A percentile compares a stretch with the other conserved stretches of the same genome.
phyloP scores from a whole-genome alignment of 768 basidiomycete species.

The Suillus decipiens region DNA sequence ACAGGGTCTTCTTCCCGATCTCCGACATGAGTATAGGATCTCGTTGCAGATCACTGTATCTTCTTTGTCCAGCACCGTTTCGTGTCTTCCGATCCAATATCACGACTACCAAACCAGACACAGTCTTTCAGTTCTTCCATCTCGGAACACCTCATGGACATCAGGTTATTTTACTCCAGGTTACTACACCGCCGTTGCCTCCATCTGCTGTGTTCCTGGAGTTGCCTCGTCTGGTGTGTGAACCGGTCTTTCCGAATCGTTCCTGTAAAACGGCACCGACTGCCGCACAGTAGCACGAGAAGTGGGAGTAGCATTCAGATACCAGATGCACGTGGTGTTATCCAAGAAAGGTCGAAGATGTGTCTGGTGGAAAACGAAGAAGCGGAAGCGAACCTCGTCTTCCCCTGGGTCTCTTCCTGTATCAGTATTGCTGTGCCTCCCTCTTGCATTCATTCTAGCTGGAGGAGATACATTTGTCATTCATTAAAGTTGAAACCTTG shows the following conservation, averaged over 20 bases:
- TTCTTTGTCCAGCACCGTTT: constrained; percentile 35
- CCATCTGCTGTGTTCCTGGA: constrained; percentile 62
- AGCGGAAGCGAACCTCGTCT: constrained; percentile 79
- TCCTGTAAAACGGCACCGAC: constrained; percentile 39
- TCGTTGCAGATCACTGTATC: constrained; percentile 82
- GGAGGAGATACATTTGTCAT: neutral
- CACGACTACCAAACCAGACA: constrained; percentile 25
- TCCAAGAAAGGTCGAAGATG: constrained; percentile 4
- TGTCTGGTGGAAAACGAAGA: constrained; percentile 52
- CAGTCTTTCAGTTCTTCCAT: constrained; percentile 32
- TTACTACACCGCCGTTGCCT: constrained; percentile 31
- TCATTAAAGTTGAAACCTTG: neutral
- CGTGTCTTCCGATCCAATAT: constrained; percentile 16
- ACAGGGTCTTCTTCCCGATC: constrained; percentile 55
- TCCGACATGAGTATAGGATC: constrained; percentile 76
- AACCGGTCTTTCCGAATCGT: constrained; percentile 56
- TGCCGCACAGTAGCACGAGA: constrained; percentile 34
- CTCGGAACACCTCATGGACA: constrained; percentile 60
- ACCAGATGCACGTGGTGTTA: constrained; percentile 10
- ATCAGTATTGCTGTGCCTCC: neutral
- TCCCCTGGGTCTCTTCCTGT: constrained; percentile 53
- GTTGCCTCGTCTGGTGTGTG: constrained; percentile 54
- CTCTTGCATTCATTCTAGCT: neutral
- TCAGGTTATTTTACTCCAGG: constrained; percentile 29
- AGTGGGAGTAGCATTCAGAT: constrained; percentile 15